Evolutionary conservation across 768 basidiomycete species (phyloP).

Genomic region (Leccinum rimulosum): DNA sequence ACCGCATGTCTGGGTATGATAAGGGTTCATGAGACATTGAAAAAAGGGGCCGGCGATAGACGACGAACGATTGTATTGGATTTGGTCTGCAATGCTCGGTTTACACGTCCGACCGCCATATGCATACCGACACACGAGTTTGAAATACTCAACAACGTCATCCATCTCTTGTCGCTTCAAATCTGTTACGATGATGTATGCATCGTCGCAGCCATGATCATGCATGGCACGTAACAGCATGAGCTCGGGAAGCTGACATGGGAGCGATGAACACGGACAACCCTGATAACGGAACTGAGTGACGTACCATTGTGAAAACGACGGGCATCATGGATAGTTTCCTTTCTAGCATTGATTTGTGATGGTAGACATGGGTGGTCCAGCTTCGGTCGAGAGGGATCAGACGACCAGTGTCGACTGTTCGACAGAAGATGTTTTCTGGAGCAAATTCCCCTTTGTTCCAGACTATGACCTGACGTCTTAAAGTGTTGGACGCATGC

Average conservation of each 20-base stretch:
- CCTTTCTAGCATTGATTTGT: conserved; percentile 70
- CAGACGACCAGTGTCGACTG: conserved; percentile 72
- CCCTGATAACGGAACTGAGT: not conserved
- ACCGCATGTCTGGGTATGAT: conserved; percentile 51
- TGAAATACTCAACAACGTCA: conserved; percentile 75
- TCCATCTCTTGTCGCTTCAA: conserved; percentile 80
- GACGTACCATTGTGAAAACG: conserved; percentile 72
- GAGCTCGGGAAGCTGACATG: conserved; percentile 64
- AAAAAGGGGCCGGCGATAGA: not conserved
- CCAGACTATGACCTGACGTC: conserved; percentile 49
- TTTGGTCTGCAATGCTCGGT: conserved; percentile 62
- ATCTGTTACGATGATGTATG: conserved; percentile 77
- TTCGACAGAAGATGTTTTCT: conserved; percentile 77
- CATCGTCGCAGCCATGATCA: conserved; percentile 74
- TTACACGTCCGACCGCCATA: conserved; percentile 61
- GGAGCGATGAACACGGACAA: conserved; percentile 1
- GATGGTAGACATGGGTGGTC: conserved; percentile 80
- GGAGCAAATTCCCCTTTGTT: conserved; percentile 74
- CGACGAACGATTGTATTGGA: conserved; percentile 67
- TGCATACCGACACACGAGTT: conserved; percentile 64
- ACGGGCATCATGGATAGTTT: conserved; percentile 77
- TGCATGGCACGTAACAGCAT: conserved; percentile 82
- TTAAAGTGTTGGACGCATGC: conserved; percentile 49
- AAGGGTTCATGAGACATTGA: conserved; percentile 6
- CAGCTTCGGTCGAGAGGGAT: conserved; percentile 80